phyloP scores from a whole-genome alignment of 2,329 filamentous ascomycete species.

The Colletotrichum magnum region DNA sequence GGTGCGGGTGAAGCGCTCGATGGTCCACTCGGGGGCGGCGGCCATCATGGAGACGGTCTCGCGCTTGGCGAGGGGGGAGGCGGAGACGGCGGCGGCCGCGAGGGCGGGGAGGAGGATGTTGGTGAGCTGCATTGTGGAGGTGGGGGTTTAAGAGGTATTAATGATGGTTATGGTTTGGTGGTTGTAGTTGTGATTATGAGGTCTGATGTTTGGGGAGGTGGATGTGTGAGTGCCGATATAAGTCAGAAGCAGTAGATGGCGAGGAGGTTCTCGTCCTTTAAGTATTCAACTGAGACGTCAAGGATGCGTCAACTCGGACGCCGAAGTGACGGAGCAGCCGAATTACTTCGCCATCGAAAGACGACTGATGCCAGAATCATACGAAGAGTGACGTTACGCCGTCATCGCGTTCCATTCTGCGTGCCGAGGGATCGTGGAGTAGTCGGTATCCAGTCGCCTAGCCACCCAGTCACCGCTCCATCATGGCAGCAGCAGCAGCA shows the following conservation, averaged over 20 bases:
- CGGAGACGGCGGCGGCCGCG: conserved; percentile 43
- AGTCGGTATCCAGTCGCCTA: conserved; percentile 1
- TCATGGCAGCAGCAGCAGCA: conserved; percentile 4
- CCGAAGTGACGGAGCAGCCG: neutral
- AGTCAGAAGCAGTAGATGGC: neutral
- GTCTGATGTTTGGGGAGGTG: neutral
- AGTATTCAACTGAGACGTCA: conserved; percentile 7
- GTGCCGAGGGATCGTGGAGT: conserved; percentile 18
- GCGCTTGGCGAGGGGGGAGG: conserved; percentile 26
- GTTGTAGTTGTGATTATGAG: neutral
- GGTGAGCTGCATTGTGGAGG: conserved; percentile 60
- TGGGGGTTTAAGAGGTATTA: conserved; percentile 7
- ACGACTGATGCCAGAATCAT: neutral
- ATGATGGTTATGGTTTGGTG: neutral
- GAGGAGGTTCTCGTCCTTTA: conserved; percentile 12
- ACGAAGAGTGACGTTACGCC: conserved; percentile 27
- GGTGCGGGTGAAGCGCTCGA: conserved; percentile 55
- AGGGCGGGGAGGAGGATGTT: conserved; percentile 55
- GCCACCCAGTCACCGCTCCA: conserved; percentile 24
- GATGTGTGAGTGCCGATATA: conserved; percentile 3
- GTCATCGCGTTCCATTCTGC: conserved; percentile 4
- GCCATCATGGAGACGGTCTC: conserved; percentile 56
- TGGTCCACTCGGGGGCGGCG: conserved; percentile 56
- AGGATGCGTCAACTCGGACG: neutral
- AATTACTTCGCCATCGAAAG: neutral